Conservation (phyloP, 148 eudicot species). For the Oxyria digyna region DNA sequence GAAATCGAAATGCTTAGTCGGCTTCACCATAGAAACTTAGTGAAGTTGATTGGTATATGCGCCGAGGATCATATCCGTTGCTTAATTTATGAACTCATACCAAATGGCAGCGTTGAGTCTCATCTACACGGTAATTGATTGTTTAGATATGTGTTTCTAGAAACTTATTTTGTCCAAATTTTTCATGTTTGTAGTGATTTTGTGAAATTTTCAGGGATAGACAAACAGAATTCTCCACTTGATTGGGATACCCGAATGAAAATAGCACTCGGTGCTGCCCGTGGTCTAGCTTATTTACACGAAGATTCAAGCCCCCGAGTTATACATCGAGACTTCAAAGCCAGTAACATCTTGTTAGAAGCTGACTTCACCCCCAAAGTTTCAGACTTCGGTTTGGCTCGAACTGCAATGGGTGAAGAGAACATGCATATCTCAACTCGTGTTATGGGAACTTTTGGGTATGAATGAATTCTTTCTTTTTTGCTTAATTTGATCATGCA, state of each 20-base stretch:
- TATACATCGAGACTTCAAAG: conserved; percentile 91
- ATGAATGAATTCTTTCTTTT: conserved; percentile 11
- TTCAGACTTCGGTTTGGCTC: conserved; percentile 96
- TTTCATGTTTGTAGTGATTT: neutral
- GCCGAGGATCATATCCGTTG: conserved; percentile 61
- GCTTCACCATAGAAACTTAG: conserved; percentile 88
- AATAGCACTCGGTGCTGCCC: conserved; percentile 91
- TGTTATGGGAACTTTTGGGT: conserved; percentile 99
- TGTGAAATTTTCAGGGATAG: conserved; percentile 32
- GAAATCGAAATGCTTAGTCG: conserved; percentile 97
- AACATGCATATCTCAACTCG: conserved; percentile 77
- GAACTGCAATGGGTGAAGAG: conserved; percentile 65
- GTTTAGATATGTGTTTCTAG: neutral
- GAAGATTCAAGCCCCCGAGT: conserved; percentile 97
- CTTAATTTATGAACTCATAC: conserved; percentile 73
- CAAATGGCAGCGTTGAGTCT: conserved; percentile 90
- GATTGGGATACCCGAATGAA: conserved; percentile 75
- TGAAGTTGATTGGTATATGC: conserved; percentile 82
- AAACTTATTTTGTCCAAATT: neutral
- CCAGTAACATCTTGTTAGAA: conserved; percentile 88
- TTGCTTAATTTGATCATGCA: neutral
- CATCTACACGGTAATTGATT: conserved; percentile 66
- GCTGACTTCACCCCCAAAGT: conserved; percentile 90
- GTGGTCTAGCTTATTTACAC: conserved; percentile 91
- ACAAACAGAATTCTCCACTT: conserved; percentile 60